phyloP scores from a whole-genome alignment of 306 rosid species.

The Cucurbita pepo region DNA sequence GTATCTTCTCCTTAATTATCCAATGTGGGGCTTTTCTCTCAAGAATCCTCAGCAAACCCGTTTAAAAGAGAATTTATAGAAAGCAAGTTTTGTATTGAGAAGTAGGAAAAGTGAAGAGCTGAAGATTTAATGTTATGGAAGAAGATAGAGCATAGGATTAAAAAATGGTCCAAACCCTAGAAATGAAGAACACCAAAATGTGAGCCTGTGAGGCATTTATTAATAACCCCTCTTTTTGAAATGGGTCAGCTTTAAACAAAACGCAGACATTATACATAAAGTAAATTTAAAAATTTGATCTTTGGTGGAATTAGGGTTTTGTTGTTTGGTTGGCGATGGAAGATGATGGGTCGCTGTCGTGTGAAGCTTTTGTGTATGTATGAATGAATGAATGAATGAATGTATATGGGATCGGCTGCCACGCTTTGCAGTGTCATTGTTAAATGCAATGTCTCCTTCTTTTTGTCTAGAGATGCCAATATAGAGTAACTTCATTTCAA shows the following conservation, averaged over 20 bases:
- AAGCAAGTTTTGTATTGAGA: no score
- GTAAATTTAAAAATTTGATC: background rate
- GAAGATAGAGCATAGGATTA: background rate
- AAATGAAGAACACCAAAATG: background rate
- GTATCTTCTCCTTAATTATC: no score
- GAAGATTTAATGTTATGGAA: background rate
- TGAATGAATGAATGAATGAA: no score
- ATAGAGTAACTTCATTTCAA: background rate
- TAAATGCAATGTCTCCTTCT: conserved; percentile 17
- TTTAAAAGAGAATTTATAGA: no score
- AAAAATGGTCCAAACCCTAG: background rate
- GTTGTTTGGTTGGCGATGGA: background rate
- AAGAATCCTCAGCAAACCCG: no score
- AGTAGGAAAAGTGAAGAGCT: no score
- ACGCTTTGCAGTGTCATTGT: conserved; percentile 31
- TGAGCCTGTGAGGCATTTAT: background rate
- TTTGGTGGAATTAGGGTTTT: background rate
- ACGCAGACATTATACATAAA: background rate
- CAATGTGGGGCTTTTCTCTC: no score
- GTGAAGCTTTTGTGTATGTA: conserved; percentile 1
- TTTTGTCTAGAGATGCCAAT: background rate
- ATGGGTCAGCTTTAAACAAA: background rate
- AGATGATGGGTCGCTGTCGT: background rate
- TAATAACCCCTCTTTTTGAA: background rate
- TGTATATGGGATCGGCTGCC: conserved; percentile 36